Evolutionary conservation across 345 rosid genomes (phyloP).

Genomic region (Orychophragmus violaceus): DNA sequence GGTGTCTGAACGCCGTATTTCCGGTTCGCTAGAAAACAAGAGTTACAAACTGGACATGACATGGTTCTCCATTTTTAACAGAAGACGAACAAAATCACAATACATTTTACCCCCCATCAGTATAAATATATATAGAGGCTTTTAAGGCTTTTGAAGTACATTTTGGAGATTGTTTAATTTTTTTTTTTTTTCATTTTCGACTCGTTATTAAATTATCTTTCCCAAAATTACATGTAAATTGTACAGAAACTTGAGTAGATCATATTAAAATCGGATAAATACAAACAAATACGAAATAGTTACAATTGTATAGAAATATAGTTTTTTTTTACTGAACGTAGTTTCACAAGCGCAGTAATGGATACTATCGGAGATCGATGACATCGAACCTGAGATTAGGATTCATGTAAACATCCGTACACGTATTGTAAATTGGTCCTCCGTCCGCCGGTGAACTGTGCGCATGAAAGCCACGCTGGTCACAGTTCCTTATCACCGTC

Average conservation of each 20-base stretch:
- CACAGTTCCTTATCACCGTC: slow-evolving; percentile 84
- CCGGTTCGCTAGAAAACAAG: too few species aligned
- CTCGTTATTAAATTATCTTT: not conserved
- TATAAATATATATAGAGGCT: not conserved
- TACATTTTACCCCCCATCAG: not conserved
- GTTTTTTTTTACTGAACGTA: not conserved
- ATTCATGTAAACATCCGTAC: slow-evolving; percentile 89
- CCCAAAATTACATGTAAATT: not conserved
- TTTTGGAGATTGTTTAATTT: not conserved
- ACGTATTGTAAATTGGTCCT: slow-evolving; percentile 74
- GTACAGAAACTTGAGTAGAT: not conserved
- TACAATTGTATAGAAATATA: not conserved
- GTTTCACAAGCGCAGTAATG: not conserved
- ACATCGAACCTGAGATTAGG: slow-evolving; percentile 70
- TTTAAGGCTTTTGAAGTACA: not conserved
- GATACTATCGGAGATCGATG: slow-evolving; percentile 70
- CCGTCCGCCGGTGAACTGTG: slow-evolving; percentile 78
- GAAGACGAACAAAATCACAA: not conserved
- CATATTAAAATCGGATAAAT: slow-evolving; percentile 12
- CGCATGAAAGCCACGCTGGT: slow-evolving; percentile 80
- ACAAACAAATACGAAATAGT: slow-evolving; percentile 4
- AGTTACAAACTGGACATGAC: not conserved
- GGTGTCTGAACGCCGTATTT: too few species aligned
- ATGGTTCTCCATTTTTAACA: not conserved
- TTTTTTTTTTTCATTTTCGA: too few species aligned